Conservation (phyloP, 148 eudicot genomes). For the Cornus kousa region DNA sequence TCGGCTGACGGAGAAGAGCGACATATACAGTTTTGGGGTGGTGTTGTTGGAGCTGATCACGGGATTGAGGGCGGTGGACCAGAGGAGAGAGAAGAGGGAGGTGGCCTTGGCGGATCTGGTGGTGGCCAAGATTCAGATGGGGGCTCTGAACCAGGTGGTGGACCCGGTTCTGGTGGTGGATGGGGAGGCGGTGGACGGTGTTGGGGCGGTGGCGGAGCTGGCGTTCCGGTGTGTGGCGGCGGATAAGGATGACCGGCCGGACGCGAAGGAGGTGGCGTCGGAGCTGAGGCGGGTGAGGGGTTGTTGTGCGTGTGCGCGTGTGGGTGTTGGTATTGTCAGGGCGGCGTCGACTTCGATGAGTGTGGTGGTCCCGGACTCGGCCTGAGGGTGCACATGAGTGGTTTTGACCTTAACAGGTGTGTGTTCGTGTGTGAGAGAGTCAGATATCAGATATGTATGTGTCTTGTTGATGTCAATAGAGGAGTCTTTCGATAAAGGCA, state of each 20-base stretch:
- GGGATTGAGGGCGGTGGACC: slow-evolving; percentile 82
- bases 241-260: slow-evolving; percentile 91
- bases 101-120: slow-evolving; percentile 60
- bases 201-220: slow-evolving; percentile 76
- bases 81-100: slow-evolving; percentile 52
- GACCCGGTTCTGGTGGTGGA: slow-evolving; percentile 54
- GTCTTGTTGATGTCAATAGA: neutral
- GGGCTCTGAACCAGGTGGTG: slow-evolving; percentile 53
- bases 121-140: slow-evolving; percentile 62
- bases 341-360: slow-evolving; percentile 35
- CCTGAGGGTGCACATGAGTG: neutral
- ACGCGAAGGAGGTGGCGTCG: slow-evolving; percentile 70
- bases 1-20: slow-evolving; percentile 83
- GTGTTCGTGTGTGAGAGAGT: too few species aligned
- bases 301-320: slow-evolving; percentile 22
- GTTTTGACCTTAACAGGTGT: neutral
- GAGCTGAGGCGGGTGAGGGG: slow-evolving; percentile 71
- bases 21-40: slow-evolving; percentile 86
- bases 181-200: slow-evolving; percentile 50
- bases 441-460: neutral
- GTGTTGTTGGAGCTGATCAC: slow-evolving; percentile 75
- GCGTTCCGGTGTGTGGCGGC: slow-evolving; percentile 85
- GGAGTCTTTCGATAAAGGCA: neutral
- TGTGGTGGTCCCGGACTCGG: slow-evolving; percentile 54
- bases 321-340: neutral